phyloP scores from a whole-genome alignment of 1,284 basidiomycete species.

The Ustilago hordei region DNA sequence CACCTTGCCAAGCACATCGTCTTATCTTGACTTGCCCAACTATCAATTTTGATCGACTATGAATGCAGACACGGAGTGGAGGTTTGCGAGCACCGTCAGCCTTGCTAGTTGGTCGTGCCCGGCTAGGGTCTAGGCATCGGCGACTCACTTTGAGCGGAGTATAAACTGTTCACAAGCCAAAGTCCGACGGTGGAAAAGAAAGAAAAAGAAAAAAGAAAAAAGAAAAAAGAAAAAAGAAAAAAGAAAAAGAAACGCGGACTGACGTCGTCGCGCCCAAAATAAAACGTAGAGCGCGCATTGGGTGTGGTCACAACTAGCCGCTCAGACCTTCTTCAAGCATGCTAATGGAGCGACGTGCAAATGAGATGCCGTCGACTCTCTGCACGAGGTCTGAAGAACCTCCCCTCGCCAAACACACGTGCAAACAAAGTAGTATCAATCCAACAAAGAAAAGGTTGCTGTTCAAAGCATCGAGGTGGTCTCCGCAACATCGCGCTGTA shows the following conservation, averaged over 20 bases:
- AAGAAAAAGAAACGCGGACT: neutral
- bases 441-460: neutral
- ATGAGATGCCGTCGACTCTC: neutral
- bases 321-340: neutral
- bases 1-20: neutral
- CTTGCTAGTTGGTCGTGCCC: neutral
- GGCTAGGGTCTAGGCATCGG: conserved; percentile 18
- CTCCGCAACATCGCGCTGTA: neutral
- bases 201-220: too few relatives aligned
- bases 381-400: neutral
- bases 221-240: too few relatives aligned
- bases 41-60: neutral
- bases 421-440: neutral
- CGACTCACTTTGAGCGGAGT: conserved; percentile 1
- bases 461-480: neutral
- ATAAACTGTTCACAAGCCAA: neutral
- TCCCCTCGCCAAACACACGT: too few relatives aligned
- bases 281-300: neutral
- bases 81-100: neutral
- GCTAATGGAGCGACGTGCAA: neutral
- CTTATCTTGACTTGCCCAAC: neutral
- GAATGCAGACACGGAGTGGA: neutral
- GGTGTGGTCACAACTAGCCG: neutral
- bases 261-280: conserved; percentile 1
- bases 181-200: neutral